phyloP scores from a whole-genome alignment of 495 filamentous ascomycete genomes.

The Penicillium taxi region DNA sequence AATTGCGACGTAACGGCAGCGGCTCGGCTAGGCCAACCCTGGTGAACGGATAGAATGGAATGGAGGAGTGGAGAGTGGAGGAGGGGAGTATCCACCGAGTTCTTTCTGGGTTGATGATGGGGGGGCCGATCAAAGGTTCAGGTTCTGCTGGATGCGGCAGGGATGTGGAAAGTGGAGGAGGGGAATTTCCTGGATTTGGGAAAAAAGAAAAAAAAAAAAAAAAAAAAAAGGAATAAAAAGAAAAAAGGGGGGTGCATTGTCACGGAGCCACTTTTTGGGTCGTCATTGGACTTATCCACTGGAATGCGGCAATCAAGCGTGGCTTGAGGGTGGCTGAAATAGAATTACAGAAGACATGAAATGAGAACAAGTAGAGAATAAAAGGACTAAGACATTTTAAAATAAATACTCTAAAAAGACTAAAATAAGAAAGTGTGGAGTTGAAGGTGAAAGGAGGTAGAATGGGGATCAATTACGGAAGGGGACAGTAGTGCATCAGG shows the following conservation, averaged over 20 bases:
- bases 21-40: conserved; percentile 23
- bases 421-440: conserved; percentile 3
- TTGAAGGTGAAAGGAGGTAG: background rate
- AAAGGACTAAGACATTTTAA: background rate
- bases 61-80: conserved; percentile 4
- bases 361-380: conserved; percentile 2
- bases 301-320: conserved; percentile 15
- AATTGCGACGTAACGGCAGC: conserved; percentile 13
- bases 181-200: background rate
- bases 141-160: conserved; percentile 8
- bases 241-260: conserved; percentile 14
- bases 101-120: conserved; percentile 9
- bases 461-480: background rate
- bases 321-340: conserved; percentile 14
- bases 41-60: conserved; percentile 3
- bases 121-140: conserved; percentile 6
- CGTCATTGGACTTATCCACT: conserved; percentile 12
- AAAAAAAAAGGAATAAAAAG: background rate
- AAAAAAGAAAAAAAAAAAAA: conserved; percentile 2
- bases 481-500: conserved; percentile 7
- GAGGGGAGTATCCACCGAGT: conserved; percentile 4
- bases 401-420: too few relatives aligned
- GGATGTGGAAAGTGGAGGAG: conserved; percentile 2
- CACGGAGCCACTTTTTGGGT: conserved; percentile 13
- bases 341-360: background rate